Conservation (phyloP, 345 rosid species). For the Mallotus nudiflorus region DNA sequence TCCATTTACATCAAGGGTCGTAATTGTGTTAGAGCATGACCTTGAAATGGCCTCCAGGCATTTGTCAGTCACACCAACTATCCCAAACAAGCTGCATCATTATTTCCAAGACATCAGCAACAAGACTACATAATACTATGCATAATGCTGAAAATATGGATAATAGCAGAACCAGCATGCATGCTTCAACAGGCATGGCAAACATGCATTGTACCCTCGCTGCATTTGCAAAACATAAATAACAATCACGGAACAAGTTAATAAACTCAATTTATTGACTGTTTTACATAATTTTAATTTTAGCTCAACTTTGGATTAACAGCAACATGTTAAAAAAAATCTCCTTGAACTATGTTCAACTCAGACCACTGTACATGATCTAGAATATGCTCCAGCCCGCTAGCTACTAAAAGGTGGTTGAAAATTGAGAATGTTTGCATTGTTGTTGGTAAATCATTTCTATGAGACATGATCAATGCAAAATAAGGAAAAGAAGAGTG, state of each 20-base stretch:
- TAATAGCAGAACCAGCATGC: neutral
- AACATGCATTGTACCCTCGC: neutral
- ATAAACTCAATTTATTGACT: too few relatives aligned
- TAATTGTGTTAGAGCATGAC: constrained; percentile 62
- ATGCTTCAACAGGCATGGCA: neutral
- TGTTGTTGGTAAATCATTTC: neutral
- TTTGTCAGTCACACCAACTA: constrained; percentile 85
- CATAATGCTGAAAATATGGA: too few relatives aligned
- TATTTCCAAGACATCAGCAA: constrained; percentile 17
- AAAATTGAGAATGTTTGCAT: neutral
- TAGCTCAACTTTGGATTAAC: neutral
- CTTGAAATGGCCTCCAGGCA: constrained; percentile 73
- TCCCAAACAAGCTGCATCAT: constrained; percentile 83
- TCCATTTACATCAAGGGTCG: constrained; percentile 92
- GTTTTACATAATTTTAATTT: too few relatives aligned
- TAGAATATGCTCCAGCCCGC: neutral
- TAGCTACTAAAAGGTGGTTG: neutral
- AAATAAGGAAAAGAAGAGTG: neutral
- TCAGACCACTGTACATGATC: neutral
- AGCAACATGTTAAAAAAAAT: neutral
- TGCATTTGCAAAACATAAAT: neutral
- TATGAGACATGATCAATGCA: neutral
- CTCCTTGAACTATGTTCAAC: neutral
- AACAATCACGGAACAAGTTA: neutral
- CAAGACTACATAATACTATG: constrained; percentile 7